A percentile compares a stretch with the other conserved stretches of the same genome.
Evolutionary conservation across 345 rosid species (phyloP).

Genomic region (Salix koriyanagi): DNA sequence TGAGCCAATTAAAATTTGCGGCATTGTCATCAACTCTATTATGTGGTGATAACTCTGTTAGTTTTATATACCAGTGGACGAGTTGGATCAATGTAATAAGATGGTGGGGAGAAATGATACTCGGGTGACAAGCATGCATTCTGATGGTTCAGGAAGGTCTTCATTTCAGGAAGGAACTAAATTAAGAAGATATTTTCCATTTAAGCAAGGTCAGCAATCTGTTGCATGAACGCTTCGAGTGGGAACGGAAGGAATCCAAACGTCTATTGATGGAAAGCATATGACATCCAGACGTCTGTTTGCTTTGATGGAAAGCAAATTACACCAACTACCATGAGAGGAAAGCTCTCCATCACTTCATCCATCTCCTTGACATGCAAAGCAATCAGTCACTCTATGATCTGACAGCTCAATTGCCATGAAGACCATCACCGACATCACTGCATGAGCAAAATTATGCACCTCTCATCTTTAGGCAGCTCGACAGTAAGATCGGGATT

Average conservation of each 20-base stretch:
- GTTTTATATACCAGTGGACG: conserved; percentile 53
- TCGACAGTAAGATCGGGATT: conserved; percentile 48
- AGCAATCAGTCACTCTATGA: conserved; percentile 50
- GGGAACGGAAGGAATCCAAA: conserved; percentile 88
- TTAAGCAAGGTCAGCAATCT: conserved; percentile 70
- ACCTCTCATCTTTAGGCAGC: conserved; percentile 50
- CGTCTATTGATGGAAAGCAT: conserved; percentile 97
- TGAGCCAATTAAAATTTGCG: neutral
- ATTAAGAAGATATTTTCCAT: conserved; percentile 70
- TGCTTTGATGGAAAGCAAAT: conserved; percentile 18
- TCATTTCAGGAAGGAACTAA: conserved; percentile 10
- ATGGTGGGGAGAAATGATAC: conserved; percentile 69
- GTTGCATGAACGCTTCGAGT: conserved; percentile 83
- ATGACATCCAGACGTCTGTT: conserved; percentile 43
- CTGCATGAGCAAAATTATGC: conserved; percentile 59
- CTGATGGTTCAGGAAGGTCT: conserved; percentile 11
- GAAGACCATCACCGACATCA: conserved; percentile 73
- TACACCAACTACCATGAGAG: conserved; percentile 60
- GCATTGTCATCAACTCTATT: neutral
- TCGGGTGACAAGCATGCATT: conserved; percentile 11
- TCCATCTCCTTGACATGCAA: conserved; percentile 71
- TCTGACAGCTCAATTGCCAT: conserved; percentile 69
- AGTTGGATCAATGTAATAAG: conserved; percentile 81
- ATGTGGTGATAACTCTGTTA: neutral
- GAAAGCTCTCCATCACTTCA: conserved; percentile 82